phyloP scores from a whole-genome alignment of 2,329 filamentous ascomycete species.

The Fusarium piperis region DNA sequence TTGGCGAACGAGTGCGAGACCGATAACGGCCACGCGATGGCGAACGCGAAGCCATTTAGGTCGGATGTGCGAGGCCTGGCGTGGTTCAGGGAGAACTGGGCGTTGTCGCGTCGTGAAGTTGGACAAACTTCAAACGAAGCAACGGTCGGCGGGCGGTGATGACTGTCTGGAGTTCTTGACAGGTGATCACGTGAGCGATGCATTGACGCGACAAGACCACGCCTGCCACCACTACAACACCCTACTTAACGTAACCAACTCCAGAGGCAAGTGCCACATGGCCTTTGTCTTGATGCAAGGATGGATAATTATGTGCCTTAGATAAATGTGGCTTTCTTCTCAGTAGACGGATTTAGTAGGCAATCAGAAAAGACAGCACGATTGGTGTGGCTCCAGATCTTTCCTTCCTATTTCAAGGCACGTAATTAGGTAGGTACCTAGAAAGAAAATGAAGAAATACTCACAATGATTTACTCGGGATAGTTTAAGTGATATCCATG shows the following conservation, averaged over 20 bases:
- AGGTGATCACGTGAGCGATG: slow-evolving; percentile 28
- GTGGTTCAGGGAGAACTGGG: not conserved
- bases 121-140: slow-evolving; percentile 9
- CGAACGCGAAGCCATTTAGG: slow-evolving; percentile 45
- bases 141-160: slow-evolving; percentile 1
- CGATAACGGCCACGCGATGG: slow-evolving; percentile 47
- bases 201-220: slow-evolving; percentile 5
- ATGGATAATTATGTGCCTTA: not conserved
- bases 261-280: not conserved
- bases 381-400: not conserved
- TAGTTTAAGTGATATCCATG: not conserved
- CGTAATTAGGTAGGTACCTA: not conserved
- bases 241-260: not conserved
- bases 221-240: not conserved
- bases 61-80: slow-evolving; percentile 1
- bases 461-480: not conserved
- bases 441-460: not conserved
- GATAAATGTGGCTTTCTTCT: not conserved
- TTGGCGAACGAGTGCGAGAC: slow-evolving; percentile 49
- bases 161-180: slow-evolving; percentile 23
- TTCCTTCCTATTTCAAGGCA: not conserved
- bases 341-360: not conserved
- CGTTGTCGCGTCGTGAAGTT: not conserved
- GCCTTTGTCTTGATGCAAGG: not conserved
- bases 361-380: not conserved